Base-by-base conservation (phyloP, 352 stramenopile genomes). In the Phytophthora syringae region DNA sequence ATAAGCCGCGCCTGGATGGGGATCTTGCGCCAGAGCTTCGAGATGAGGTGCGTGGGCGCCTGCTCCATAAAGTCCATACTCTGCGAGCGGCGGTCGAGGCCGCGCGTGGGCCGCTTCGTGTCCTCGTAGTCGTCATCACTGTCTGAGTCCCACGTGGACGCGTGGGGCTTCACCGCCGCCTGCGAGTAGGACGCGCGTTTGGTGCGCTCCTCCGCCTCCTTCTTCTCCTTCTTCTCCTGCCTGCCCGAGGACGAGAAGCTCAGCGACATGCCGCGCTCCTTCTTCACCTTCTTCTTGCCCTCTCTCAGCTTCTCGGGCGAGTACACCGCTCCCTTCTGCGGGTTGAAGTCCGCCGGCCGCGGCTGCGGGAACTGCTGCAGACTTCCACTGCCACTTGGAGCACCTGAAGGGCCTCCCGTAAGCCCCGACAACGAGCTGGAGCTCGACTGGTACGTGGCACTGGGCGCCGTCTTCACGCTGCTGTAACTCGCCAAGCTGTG, bases 61-160 rank as follows among this genome's bases (percentile, higher is more conserved):
- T 92, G 80, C 58, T 92, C 81, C 80, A 92, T 86, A 51, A 89
- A 89, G 70, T 92, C 84, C 80, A 92, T 88, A 58, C 80, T 90
- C 59, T 89, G 76, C 7, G 81, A 89, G 12, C 84, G 81, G 1
- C 80, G 74, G 37, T 82, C 79, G 2, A 90, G 69, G n/a, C 81
- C 80, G 20, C 77, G 81, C 34, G 75, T 85, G 6, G 84, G 80
- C 11, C 75, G 76, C 24, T 72, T 76, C n/a, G 76, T 80, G 55
- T 89, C 78, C 36, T 92, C 81, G 52, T 82, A 92, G 48, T 89
- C 80, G 39, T 90, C 80, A 48, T 92, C 84, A 57, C 75, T 84
- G 75, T 92, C 84, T 36, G 80, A 90, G 62, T 86, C 73, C 81
- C 76, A 90, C 27, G 75, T 81, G n/a, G 63, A 62, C 44, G 79